Conservation (phyloP, 305 asterid genomes). For the Fraxinus nigra region DNA sequence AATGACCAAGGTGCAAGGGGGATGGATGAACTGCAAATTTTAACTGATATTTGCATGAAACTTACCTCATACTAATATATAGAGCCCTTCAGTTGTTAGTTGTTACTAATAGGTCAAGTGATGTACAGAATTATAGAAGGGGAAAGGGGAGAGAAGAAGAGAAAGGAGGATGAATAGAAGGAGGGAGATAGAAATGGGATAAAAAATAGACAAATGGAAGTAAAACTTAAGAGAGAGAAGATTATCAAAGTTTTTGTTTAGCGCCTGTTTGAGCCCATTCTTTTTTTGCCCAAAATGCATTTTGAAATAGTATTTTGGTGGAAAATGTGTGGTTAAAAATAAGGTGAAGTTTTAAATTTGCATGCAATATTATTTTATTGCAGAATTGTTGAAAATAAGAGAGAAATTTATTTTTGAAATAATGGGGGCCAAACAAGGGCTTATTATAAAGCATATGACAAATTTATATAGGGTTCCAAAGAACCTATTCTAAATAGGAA, state of each 20-base stretch:
- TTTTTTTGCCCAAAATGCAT: no score
- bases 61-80: neutral
- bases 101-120: neutral
- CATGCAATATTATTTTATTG: no score
- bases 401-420: no score
- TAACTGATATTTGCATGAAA: slow-evolving; percentile 2
- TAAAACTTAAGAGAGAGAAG: no score
- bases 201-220: neutral
- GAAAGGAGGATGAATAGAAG: neutral
- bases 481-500: neutral
- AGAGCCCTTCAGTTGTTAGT: neutral
- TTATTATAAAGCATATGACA: neutral
- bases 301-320: no score
- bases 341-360: no score
- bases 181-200: neutral
- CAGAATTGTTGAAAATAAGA: no score
- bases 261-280: no score
- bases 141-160: neutral
- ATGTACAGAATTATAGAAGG: neutral
- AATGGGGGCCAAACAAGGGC: no score
- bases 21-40: neutral
- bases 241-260: neutral
- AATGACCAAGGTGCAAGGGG: neutral
- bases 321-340: no score
- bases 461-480: neutral